Conservation (phyloP, 495 filamentous ascomycete species). For the Podospora australis region DNA sequence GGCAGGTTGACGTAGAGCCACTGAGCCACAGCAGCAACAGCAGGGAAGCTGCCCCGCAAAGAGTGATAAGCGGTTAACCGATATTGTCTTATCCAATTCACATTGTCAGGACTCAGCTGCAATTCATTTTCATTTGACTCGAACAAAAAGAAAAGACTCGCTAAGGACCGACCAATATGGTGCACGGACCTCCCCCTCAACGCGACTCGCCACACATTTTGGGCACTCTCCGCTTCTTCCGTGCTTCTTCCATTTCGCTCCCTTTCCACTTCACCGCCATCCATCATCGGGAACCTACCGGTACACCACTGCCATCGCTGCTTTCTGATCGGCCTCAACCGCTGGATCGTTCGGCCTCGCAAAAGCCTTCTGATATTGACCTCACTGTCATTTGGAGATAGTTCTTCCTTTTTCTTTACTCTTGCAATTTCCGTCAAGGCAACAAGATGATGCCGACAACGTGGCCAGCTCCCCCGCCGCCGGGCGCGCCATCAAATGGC, state of each 20-base stretch:
- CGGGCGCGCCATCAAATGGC: constrained; percentile 29
- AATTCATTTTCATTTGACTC: too few relatives aligned
- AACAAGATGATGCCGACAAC: constrained; percentile 28
- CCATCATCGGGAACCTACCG: not conserved
- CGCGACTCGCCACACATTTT: constrained; percentile 1
- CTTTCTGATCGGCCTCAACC: not conserved
- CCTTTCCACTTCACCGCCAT: constrained; percentile 2
- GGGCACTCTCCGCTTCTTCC: not conserved
- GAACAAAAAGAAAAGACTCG: too few relatives aligned
- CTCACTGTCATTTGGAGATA: too few relatives aligned
- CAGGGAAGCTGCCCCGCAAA: too few relatives aligned
- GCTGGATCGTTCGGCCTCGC: too few relatives aligned
- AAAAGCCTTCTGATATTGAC: too few relatives aligned
- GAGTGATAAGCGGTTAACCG: too few relatives aligned
- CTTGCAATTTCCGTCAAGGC: not conserved
- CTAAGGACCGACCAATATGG: too few relatives aligned
- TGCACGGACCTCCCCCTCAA: not conserved
- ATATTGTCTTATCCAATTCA: too few relatives aligned
- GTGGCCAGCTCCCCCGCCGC: constrained; percentile 21
- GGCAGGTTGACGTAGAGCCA: too few relatives aligned
- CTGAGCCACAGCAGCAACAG: too few relatives aligned
- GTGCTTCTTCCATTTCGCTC: not conserved
- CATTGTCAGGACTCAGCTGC: too few relatives aligned
- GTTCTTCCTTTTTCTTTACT: not conserved
- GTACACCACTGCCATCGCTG: not conserved